Evolutionary conservation across 2,329 filamentous ascomycete genomes (phyloP).

Genomic region (Lachnellula subtilissima): DNA sequence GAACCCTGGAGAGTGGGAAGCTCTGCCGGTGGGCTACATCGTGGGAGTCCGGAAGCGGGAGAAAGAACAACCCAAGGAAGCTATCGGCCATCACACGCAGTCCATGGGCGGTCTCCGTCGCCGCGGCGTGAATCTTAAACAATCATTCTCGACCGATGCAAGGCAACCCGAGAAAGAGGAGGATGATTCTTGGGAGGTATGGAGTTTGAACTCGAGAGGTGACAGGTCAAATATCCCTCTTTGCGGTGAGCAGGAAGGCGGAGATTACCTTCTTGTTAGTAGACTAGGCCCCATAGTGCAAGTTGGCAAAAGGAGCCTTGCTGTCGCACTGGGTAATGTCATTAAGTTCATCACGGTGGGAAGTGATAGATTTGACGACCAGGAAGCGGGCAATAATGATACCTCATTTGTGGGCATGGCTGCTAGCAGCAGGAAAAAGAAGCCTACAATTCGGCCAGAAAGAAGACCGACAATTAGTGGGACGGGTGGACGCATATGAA

Average conservation of each 20-base stretch:
- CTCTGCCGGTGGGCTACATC: conserved; percentile 54
- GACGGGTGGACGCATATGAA: neutral
- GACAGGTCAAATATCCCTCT: conserved; percentile 25
- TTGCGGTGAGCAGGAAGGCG: conserved; percentile 12
- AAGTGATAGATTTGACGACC: conserved; percentile 55
- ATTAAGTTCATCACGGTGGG: conserved; percentile 68
- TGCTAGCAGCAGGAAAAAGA: conserved; percentile 16
- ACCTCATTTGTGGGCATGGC: conserved; percentile 24
- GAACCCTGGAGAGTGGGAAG: conserved; percentile 63
- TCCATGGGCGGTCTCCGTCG: conserved; percentile 12
- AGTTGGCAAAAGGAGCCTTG: conserved; percentile 61
- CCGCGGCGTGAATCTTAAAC: conserved; percentile 6
- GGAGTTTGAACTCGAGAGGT: conserved; percentile 44
- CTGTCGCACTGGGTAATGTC: conserved; percentile 66
- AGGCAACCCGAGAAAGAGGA: conserved; percentile 4
- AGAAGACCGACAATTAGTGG: conserved; percentile 1
- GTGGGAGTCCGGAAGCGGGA: conserved; percentile 55
- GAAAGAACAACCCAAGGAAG: conserved; percentile 5
- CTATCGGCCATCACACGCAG: neutral
- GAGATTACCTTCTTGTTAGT: conserved; percentile 57
- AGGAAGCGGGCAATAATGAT: conserved; percentile 21
- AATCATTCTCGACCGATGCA: neutral
- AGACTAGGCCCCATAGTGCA: conserved; percentile 59
- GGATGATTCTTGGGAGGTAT: conserved; percentile 46
- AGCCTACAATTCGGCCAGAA: conserved; percentile 1